Evolutionary conservation across 768 basidiomycete species (phyloP), one percentile per base, ranked within the genome.

Genomic region (Chalciporus sphaerocephalus): DNA sequence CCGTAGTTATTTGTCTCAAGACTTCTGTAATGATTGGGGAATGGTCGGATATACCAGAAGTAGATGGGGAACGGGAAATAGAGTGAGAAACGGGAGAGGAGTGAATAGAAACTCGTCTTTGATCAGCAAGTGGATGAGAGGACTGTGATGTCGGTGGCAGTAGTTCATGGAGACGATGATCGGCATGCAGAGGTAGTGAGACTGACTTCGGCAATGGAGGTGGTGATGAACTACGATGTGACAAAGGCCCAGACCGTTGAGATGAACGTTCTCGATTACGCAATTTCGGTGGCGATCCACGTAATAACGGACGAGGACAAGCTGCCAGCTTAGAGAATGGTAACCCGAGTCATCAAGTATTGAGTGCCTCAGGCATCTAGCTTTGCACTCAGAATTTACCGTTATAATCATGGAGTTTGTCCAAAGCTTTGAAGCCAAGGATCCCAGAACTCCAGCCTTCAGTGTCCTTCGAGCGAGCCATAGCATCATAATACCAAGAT

Each of bases 191-290:
- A 38, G 89, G 89, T 2, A 92, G 66, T 11, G 85, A 84, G 13
- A 75, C 89, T 4, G 88, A 85, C 67, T 91, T 87, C 20, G 89
- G 89, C 16, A 91, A 72, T 27, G 89, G 90, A 1, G 90, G 90
- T 1, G 90, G 89, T 0, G 85, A 81, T n/a, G 77, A 78, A 59
- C 78, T 87, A 45, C 87, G 79, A 21, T 70, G 66, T 18, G 74
- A 61, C n/a, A 57, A 42, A 17, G 56, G 50, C 32, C 54, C 55
- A 34, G 68, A 61, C 38, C 70, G 69, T 47, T 74, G 75, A 43
- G 69, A 62, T n/a, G 74, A 72, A 53, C 74, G 74, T 60, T 81
- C 78, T 38, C 78, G 75, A 68, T 80, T 80, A 53, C 77, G 67
- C 25, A 81, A 61, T 51, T 69, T 79, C 25, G 82, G 80, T 21